phyloP scores from a whole-genome alignment of 148 eudicot species.

The Chenopodium berlandieri region DNA sequence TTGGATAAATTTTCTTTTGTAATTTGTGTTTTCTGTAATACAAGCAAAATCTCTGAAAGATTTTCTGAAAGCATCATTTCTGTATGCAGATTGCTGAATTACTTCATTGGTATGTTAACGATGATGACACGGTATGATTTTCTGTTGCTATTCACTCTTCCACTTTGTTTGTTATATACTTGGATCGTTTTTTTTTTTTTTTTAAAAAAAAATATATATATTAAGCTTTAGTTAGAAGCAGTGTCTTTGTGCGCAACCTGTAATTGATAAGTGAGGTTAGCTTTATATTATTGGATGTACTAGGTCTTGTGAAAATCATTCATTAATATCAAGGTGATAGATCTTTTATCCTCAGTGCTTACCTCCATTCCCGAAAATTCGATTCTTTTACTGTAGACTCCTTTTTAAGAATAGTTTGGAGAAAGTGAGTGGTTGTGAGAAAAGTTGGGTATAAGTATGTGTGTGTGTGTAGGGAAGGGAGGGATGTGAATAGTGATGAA shows the following conservation, averaged over 20 bases:
- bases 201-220: no score
- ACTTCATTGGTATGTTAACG: conserved; percentile 67
- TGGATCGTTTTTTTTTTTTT: neutral
- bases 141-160: neutral
- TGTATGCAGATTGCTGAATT: conserved; percentile 68
- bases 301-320: no score
- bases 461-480: no score
- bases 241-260: neutral
- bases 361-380: no score
- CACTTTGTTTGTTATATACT: neutral
- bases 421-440: no score
- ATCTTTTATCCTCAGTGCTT: no score
- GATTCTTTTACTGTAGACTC: no score
- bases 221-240: neutral
- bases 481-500: no score
- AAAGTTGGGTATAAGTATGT: no score
- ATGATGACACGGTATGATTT: conserved; percentile 72
- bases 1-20: no score
- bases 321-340: no score
- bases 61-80: conserved; percentile 8
- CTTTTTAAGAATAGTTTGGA: no score
- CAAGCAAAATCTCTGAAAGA: neutral
- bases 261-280: neutral
- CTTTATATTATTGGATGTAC: neutral
- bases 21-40: neutral